Evolutionary conservation across 2,329 filamentous ascomycete species (phyloP), one percentile per base, ranked within the genome.

Genomic region (Aspergillus sp.): DNA sequence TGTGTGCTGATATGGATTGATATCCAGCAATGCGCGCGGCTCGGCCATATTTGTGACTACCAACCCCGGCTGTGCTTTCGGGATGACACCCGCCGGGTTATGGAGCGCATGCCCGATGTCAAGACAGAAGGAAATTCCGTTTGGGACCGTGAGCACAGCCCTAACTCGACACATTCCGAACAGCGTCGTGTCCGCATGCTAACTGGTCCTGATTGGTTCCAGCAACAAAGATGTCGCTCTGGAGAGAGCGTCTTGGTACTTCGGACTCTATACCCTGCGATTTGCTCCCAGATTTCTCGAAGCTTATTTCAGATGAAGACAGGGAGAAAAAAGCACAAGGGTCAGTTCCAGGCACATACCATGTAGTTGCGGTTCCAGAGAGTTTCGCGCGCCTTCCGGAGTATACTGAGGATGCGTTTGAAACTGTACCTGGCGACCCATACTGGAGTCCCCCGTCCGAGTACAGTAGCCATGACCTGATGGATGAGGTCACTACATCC

Each of bases 21-120:
- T 35, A 33, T 40, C 37, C 61, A 82, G 75, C 83, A 83, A 75
- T 86, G 83, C 68, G 75, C 78, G 31, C 76, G 83, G 54, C 73
- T 86, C 21, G 81, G 82, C 46, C 81, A 84, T 66, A 74, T 76
- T 37, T 86, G 84, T 67, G 83, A 86, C 65, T 86, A 85, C 70
- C 80, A 79, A 57, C 81, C 82, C 15, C 77, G 83, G 47, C 74
- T 82, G n/a, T 75, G 78, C n/a, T 83, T 83, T 65, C 76, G 79
- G 60, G 78, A 83, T 67, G 81, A 83, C 63, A 83, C 81, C n/a
- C 70, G 73, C 35, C 76, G 80, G 52, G 76, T 82, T 35, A 76
- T 80, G 58, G 77, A 80, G 52, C 76, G 79, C n/a, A 82, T 81
- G 77, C 72, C 76, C 50, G 77, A 82, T 62, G 78, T 84, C 44